Percentiles rank a stretch among this genome's conserved stretches.
Evolutionary conservation across 805 yeast species (phyloP).

Genomic region (Suhomyces tanzawaensis): DNA sequence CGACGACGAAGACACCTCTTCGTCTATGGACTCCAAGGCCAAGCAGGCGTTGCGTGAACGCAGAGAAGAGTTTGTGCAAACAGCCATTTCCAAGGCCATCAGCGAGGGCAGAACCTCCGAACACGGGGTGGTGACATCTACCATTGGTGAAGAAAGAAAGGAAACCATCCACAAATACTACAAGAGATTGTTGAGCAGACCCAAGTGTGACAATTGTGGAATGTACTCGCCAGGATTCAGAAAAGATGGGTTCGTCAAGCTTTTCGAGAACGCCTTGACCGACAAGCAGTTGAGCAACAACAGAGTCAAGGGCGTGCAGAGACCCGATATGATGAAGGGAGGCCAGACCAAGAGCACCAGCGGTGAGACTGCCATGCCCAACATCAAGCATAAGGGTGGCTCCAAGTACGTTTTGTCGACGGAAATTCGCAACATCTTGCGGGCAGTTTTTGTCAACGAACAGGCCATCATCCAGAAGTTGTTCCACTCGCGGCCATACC

Average conservation of each 20-base stretch:
- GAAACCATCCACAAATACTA: constrained; percentile 69
- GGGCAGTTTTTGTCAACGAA: constrained; percentile 74
- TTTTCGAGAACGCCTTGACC: constrained; percentile 81
- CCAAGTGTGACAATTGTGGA: constrained; percentile 93
- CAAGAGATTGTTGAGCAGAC: constrained; percentile 66
- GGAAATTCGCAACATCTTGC: constrained; percentile 78
- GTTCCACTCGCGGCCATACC: constrained; percentile 78
- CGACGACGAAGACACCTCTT: constrained; percentile 41
- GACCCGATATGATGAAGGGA: constrained; percentile 66
- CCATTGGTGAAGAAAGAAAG: constrained; percentile 87
- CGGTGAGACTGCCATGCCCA: constrained; percentile 37
- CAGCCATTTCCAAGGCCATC: constrained; percentile 69
- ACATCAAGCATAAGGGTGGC: constrained; percentile 62
- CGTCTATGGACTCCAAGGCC: constrained; percentile 36
- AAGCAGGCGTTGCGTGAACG: constrained; percentile 50
- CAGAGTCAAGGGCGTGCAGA: constrained; percentile 72
- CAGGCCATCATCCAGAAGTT: constrained; percentile 63
- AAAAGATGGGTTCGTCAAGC: constrained; percentile 90
- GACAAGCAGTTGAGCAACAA: constrained; percentile 82
- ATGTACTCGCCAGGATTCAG: constrained; percentile 93
- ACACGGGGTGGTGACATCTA: constrained; percentile 74
- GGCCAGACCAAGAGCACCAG: constrained; percentile 12
- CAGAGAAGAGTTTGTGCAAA: constrained; percentile 68
- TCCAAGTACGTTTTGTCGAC: constrained; percentile 85
- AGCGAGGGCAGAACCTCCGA: constrained; percentile 70